phyloP scores from a whole-genome alignment of 2,329 filamentous ascomycete genomes.

The Colletotrichum tropicicola region DNA sequence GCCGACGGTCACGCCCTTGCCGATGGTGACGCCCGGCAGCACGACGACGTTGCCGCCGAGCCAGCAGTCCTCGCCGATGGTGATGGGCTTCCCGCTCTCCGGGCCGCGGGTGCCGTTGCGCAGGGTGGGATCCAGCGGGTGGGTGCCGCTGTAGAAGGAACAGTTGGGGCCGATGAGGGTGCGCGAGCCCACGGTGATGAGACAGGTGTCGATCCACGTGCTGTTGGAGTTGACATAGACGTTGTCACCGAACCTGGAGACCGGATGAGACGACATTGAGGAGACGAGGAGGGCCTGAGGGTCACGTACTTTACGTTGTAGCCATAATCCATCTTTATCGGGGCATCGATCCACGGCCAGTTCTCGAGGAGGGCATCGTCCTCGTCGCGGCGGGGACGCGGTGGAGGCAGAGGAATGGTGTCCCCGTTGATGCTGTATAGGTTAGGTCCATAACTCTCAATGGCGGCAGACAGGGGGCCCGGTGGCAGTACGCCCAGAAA shows the following conservation, averaged over 20 bases:
- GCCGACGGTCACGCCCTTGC: constrained; percentile 76
- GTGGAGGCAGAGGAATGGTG: constrained; percentile 69
- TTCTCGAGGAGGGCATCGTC: constrained; percentile 72
- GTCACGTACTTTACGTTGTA: constrained; percentile 68
- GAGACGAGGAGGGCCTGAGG: not conserved
- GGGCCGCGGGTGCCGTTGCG: constrained; percentile 80
- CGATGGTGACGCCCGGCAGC: constrained; percentile 81
- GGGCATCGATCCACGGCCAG: constrained; percentile 74
- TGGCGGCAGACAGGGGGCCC: not conserved
- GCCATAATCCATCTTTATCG: constrained; percentile 80
- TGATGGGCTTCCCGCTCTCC: constrained; percentile 77
- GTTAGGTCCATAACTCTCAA: not conserved
- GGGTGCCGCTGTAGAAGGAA: constrained; percentile 75
- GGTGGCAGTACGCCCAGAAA: not conserved
- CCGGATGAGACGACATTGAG: not conserved
- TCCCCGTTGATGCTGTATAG: constrained; percentile 68
- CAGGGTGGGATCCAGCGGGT: constrained; percentile 79
- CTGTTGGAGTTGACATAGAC: constrained; percentile 81
- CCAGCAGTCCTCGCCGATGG: constrained; percentile 85
- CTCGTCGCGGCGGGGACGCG: constrained; percentile 62
- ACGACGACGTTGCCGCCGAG: constrained; percentile 77
- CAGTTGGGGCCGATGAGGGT: constrained; percentile 84
- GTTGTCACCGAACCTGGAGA: constrained; percentile 66
- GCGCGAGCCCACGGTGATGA: constrained; percentile 78
- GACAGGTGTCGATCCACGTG: constrained; percentile 80